These are phyloP conservation scores for Croton laevigatus DNA, from an alignment of 441 rosid genomes.

Conservation along the genomic window DNA sequence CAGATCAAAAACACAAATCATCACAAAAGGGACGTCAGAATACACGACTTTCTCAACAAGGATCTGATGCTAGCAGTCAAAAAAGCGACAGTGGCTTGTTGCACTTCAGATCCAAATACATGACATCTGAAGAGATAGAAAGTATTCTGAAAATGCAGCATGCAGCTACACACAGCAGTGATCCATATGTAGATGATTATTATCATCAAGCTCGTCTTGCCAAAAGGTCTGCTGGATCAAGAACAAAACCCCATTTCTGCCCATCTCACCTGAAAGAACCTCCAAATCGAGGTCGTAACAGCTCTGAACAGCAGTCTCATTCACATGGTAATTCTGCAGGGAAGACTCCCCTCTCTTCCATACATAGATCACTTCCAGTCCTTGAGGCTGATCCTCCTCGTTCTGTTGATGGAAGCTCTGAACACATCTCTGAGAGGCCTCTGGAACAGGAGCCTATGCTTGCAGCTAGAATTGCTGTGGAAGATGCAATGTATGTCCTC, in stretches of 20 bases:
- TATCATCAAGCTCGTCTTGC: conserved; percentile 93
- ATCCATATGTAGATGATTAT: conserved; percentile 85
- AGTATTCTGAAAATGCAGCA: conserved; percentile 95
- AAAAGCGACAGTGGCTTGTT: conserved; percentile 64
- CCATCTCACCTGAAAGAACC: conserved; percentile 81
- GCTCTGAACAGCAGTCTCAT: conserved; percentile 62
- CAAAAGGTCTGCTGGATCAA: conserved; percentile 59
- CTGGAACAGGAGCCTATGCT: conserved; percentile 82
- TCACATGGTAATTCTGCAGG: conserved; percentile 58
- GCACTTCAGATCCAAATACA: conserved; percentile 83
- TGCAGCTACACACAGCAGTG: conserved; percentile 70
- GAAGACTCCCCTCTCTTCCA: conserved; percentile 49
- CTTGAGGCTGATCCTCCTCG: conserved; percentile 66
- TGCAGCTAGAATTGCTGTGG: conserved; percentile 78
- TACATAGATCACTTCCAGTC: conserved; percentile 63
- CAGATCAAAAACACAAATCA: conserved; percentile 63
- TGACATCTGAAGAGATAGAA: conserved; percentile 95
- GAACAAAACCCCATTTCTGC: conserved; percentile 55
- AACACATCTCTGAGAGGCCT: conserved; percentile 64
- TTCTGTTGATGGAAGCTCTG: conserved; percentile 52
- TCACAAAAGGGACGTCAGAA: conserved; percentile 58
- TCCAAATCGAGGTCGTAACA: conserved; percentile 75
- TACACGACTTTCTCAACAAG: conserved; percentile 60
- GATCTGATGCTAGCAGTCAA: conserved; percentile 67
- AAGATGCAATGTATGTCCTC: conserved; percentile 59